These are phyloP conservation scores for Nyssa sinensis DNA, from an alignment of 148 eudicot genomes.

Conservation along the genomic window DNA sequence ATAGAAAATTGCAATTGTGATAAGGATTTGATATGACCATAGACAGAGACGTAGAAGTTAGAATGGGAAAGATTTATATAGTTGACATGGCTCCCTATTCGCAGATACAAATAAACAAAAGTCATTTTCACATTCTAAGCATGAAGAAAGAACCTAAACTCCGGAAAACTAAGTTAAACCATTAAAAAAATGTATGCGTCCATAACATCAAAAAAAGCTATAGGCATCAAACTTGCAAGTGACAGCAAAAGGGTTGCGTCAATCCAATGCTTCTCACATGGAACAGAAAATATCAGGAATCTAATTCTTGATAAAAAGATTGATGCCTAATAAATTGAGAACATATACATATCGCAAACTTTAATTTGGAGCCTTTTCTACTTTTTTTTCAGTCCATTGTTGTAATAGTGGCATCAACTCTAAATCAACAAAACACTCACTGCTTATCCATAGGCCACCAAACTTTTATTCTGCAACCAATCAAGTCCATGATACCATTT, in stretches of 20 bases:
- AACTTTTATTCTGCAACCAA: slow-evolving; percentile 76
- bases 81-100: not conserved
- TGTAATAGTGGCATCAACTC: not conserved
- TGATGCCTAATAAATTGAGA: not conserved
- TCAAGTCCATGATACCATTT: slow-evolving; percentile 60
- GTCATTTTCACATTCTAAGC: not conserved
- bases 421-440: slow-evolving; percentile 44
- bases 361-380: not conserved
- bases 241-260: not conserved
- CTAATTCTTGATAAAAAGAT: not conserved
- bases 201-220: too few species aligned
- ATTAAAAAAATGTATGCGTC: not conserved
- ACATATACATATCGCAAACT: not conserved
- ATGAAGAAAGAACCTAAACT: not conserved
- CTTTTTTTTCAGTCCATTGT: not conserved
- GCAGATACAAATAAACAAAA: not conserved
- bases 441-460: slow-evolving; percentile 99
- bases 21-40: not conserved
- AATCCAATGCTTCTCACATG: not conserved
- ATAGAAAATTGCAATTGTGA: not conserved
- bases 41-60: not conserved
- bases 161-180: not conserved
- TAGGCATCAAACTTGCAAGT: not conserved
- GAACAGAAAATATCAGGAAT: not conserved
- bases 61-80: not conserved